Evolutionary conservation across 2,329 filamentous ascomycete genomes (phyloP).

Genomic region (Plenodomus biglobosus): DNA sequence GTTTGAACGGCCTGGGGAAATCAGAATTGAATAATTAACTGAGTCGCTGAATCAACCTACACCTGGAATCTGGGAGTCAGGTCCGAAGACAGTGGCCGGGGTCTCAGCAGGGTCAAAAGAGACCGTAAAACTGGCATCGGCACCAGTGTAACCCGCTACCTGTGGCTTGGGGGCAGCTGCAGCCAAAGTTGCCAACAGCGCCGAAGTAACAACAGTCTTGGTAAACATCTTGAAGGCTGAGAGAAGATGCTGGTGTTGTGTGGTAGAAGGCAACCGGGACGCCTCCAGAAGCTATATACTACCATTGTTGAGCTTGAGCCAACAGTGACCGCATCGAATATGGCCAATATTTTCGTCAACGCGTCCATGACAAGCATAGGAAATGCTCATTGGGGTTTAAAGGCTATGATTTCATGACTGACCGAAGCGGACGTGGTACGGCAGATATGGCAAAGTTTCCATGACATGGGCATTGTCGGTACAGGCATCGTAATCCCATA

Average conservation of each 20-base stretch:
- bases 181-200: slow-evolving; percentile 40
- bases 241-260: slow-evolving; percentile 10
- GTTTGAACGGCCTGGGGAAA: slow-evolving; percentile 20
- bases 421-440: slow-evolving; percentile 27
- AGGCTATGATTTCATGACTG: slow-evolving; percentile 43
- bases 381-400: slow-evolving; percentile 9
- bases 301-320: background rate
- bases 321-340: slow-evolving; percentile 11
- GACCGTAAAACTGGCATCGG: slow-evolving; percentile 47
- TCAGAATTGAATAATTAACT: background rate
- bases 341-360: slow-evolving; percentile 11
- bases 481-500: slow-evolving; percentile 9
- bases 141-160: slow-evolving; percentile 50
- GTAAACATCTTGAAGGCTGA: slow-evolving; percentile 40
- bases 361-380: slow-evolving; percentile 25
- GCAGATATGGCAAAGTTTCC: slow-evolving; percentile 21
- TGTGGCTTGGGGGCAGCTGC: slow-evolving; percentile 45
- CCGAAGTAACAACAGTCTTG: slow-evolving; percentile 37
- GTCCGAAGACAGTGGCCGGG: slow-evolving; percentile 48
- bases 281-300: slow-evolving; percentile 15
- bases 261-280: background rate
- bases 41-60: slow-evolving; percentile 28
- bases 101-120: slow-evolving; percentile 33
- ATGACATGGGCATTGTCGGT: slow-evolving; percentile 19
- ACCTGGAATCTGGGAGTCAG: slow-evolving; percentile 46